Evolutionary conservation across 352 stramenopile species (phyloP).

Genomic region (Phytophthora boehmeriae): DNA sequence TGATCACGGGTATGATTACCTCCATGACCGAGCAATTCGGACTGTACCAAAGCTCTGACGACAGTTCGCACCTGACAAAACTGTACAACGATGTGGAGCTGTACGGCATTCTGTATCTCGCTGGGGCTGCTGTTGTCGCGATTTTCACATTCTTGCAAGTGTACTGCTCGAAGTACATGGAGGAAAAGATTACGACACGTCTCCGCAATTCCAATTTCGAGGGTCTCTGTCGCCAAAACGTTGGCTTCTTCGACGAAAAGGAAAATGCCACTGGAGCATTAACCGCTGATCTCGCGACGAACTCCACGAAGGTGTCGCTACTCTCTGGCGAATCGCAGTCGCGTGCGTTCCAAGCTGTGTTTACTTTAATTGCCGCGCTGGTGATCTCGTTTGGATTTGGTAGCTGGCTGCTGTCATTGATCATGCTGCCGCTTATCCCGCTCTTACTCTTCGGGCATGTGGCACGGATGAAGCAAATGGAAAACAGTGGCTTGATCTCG

Average conservation of each 20-base stretch:
- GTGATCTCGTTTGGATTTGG: constrained; percentile 67
- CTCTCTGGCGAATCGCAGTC: constrained; percentile 52
- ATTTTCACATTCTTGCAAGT: constrained; percentile 42
- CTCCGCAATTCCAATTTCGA: constrained; percentile 54
- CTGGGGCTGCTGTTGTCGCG: constrained; percentile 31
- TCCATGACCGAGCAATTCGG: constrained; percentile 50
- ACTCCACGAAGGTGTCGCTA: constrained; percentile 45
- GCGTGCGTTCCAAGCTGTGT: constrained; percentile 43
- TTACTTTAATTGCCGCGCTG: constrained; percentile 51
- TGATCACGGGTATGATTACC: constrained; percentile 43
- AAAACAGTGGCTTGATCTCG: constrained; percentile 14
- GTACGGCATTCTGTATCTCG: constrained; percentile 31
- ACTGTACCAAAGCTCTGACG: constrained; percentile 23
- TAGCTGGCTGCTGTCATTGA: constrained; percentile 66
- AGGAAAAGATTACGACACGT: constrained; percentile 48
- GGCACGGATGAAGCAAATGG: constrained; percentile 38
- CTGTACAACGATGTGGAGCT: constrained; percentile 40
- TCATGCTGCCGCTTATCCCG: constrained; percentile 63
- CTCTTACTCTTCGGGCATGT: constrained; percentile 47
- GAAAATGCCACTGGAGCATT: constrained; percentile 64
- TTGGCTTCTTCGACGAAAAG: constrained; percentile 78
- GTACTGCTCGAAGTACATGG: constrained; percentile 53
- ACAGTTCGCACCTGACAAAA: constrained; percentile 25
- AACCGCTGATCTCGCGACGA: constrained; percentile 54
- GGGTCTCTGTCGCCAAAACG: constrained; percentile 39